Evolutionary conservation across 495 filamentous ascomycete genomes (phyloP).

Genomic region (Bryoglossum gracile): DNA sequence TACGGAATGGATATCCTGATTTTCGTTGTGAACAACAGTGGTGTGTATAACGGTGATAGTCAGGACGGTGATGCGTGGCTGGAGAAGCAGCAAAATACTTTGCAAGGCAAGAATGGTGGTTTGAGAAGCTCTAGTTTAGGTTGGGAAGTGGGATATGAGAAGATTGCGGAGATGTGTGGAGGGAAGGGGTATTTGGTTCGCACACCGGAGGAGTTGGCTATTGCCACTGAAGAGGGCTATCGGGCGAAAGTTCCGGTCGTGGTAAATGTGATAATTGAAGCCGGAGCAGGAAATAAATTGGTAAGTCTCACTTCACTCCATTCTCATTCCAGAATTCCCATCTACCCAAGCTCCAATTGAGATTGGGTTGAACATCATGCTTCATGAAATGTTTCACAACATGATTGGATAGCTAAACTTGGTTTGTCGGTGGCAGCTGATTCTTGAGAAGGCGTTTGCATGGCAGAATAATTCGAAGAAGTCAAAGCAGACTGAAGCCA

Average conservation of each 20-base stretch:
- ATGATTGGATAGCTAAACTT: neutral
- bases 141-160: constrained; percentile 53
- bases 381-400: neutral
- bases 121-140: constrained; percentile 49
- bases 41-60: constrained; percentile 53
- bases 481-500: constrained; percentile 14
- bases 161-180: constrained; percentile 50
- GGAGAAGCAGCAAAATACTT: constrained; percentile 29
- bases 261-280: constrained; percentile 55
- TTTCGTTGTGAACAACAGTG: constrained; percentile 59
- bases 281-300: constrained; percentile 44
- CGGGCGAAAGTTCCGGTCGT: constrained; percentile 41
- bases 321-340: neutral
- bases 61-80: constrained; percentile 30
- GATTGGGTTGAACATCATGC: constrained; percentile 3
- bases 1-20: constrained; percentile 55
- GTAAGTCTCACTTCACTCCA: constrained; percentile 15
- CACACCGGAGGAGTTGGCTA: constrained; percentile 45
- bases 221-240: constrained; percentile 46
- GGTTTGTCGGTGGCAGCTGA: neutral
- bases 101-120: constrained; percentile 26
- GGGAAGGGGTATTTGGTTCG: constrained; percentile 48
- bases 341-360: neutral
- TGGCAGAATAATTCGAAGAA: constrained; percentile 25
- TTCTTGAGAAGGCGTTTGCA: constrained; percentile 17